Percentiles rank a stretch among this genome's conserved stretches.
Evolutionary conservation across 2,329 filamentous ascomycete species (phyloP).

Genomic region (Calonectria pseudoreteaudii): DNA sequence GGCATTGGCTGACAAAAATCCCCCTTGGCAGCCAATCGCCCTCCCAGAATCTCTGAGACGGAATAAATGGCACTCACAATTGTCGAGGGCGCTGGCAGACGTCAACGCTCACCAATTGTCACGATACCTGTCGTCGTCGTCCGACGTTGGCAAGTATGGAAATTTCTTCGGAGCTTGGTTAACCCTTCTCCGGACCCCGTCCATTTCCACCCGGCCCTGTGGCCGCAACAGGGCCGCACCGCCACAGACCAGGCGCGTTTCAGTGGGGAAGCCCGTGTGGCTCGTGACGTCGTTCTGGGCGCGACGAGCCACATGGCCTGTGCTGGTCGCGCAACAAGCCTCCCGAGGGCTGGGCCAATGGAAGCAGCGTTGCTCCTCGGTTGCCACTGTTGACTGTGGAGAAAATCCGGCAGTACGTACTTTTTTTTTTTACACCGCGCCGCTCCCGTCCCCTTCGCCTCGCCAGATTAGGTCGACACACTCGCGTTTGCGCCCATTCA

Average conservation of each 20-base stretch:
- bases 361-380: slow-evolving; percentile 64
- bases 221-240: slow-evolving; percentile 28
- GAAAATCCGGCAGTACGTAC: slow-evolving; percentile 36
- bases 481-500: slow-evolving; percentile 39
- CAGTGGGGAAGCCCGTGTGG: slow-evolving; percentile 20
- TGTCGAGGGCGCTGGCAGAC: slow-evolving; percentile 29
- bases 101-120: slow-evolving; percentile 33
- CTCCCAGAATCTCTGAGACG: slow-evolving; percentile 18
- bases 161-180: slow-evolving; percentile 45
- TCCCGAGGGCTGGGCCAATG: slow-evolving; percentile 55
- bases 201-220: not conserved
- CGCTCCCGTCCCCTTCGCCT: slow-evolving; percentile 31
- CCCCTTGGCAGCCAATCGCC: slow-evolving; percentile 19
- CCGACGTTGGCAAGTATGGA: slow-evolving; percentile 31
- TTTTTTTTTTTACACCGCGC: slow-evolving; percentile 25
- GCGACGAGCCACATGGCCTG: slow-evolving; percentile 47
- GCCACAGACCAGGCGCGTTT: slow-evolving; percentile 36
- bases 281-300: slow-evolving; percentile 18
- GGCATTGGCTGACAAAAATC: slow-evolving; percentile 23
- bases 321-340: slow-evolving; percentile 31
- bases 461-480: slow-evolving; percentile 26
- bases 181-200: slow-evolving; percentile 38
- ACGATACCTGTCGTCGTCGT: slow-evolving; percentile 27
- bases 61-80: slow-evolving; percentile 23
- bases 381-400: slow-evolving; percentile 64